Evolutionary conservation across 2,329 filamentous ascomycete species (phyloP), one percentile per base, ranked within the genome.

Genomic region (Fusarium azukiicola): DNA sequence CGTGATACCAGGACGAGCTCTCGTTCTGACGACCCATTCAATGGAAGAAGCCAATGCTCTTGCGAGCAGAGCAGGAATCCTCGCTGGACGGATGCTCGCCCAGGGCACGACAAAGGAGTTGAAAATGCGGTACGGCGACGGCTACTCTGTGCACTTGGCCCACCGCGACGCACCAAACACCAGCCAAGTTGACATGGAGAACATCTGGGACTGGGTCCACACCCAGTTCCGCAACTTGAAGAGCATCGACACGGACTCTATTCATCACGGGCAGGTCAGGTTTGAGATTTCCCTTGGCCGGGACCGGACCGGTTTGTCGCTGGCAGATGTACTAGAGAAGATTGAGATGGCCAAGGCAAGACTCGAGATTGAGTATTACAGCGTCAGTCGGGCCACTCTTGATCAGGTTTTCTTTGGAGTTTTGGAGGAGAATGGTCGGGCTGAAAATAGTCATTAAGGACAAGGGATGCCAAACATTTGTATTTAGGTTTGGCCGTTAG

Each of bases 11-110:
- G 95, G 95, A 0, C 91, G 96, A 44, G 93, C 93, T 2, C 89
- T 97, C 1, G 88, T 97, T 0, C 90, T 97, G 49, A 97, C 95
- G 0, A 97, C 96, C 0, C 96, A 97, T 84, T 94, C 92, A 16
- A 97, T 97, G 95, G 95, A 97, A 84, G 96, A 97, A 85, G 96
- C 96, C 3, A 95, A 96, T 79, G 95, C 95, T 2, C 89, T 97
- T 5, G 95, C 96, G 0, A 93, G 75, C 12, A 83, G 84, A 11
- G 84, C 83, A 4, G 96, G 96, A 8, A 98, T 98, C 81, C 93
- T 98, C 88, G 96, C 96, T 6, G 91, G 92, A 78, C 91, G 94
- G 52, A 97, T 98, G 96, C 90, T 98, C 16, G 96, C 96, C 0
- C 89, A 97, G 14, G 96, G 96, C 1, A 94, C 93, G 0, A 94